These are phyloP conservation scores for Phytophthora citricola DNA, from an alignment of 352 stramenopile genomes.

Conservation along the genomic window DNA sequence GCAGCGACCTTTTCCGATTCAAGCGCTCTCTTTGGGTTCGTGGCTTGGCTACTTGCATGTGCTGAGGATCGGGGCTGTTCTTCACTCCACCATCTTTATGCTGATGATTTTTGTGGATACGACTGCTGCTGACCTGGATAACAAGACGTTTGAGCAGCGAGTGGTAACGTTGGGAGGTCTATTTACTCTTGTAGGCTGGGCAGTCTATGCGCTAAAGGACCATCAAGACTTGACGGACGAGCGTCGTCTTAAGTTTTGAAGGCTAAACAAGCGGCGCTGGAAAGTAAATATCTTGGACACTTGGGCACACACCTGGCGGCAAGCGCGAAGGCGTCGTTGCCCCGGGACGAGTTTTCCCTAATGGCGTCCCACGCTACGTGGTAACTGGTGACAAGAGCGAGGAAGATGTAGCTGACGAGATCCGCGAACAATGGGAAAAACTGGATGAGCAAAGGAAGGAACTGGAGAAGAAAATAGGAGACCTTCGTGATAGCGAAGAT, in stretches of 20 bases:
- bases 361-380: conserved; percentile 71
- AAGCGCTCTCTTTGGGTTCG: conserved; percentile 60
- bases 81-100: conserved; percentile 59
- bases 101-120: conserved; percentile 26
- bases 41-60: conserved; percentile 69
- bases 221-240: conserved; percentile 43
- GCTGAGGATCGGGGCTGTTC: conserved; percentile 51
- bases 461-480: conserved; percentile 51
- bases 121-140: conserved; percentile 29
- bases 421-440: conserved; percentile 63
- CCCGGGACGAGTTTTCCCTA: conserved; percentile 72
- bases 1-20: conserved; percentile 67
- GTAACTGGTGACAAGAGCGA: conserved; percentile 74
- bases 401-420: conserved; percentile 72
- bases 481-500: conserved; percentile 33
- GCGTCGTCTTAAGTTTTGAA: conserved; percentile 31
- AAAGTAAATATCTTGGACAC: conserved; percentile 70
- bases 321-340: conserved; percentile 36
- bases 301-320: conserved; percentile 35
- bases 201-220: conserved; percentile 47
- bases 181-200: conserved; percentile 48
- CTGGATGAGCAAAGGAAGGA: conserved; percentile 43
- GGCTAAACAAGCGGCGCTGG: conserved; percentile 46
- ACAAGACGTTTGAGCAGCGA: conserved; percentile 29
- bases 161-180: conserved; percentile 20